Evolutionary conservation across 345 rosid genomes (phyloP), one percentile per base, ranked within the genome.

Genomic region (Gynandropsis gynandra): DNA sequence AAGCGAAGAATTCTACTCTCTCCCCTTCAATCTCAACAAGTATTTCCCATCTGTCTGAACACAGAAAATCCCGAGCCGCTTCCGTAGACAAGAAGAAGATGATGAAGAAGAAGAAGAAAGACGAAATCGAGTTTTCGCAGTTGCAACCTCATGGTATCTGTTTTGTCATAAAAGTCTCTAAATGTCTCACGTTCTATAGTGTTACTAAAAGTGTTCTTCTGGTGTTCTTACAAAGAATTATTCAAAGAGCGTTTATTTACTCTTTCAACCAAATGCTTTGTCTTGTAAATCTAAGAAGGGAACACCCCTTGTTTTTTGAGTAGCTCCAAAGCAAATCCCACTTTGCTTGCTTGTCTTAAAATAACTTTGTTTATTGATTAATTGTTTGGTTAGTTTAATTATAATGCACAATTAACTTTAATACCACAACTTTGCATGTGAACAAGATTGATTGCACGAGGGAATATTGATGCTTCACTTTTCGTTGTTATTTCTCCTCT

Each of bases 11-110:
- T 93, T 85, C 65, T 93, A 93, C 59, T 83, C 97, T 47, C 75
- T 93, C 52, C 99, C 99, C 33, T 85, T 93, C 75, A 88, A 83
- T 42, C 93, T 93, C 36, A 85, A 85, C 85, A 83, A 80, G 52
- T 93, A 83, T 54, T 93, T 93, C 76, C 99, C 97, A 50, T 81
- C 99, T 9, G 90, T 83, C 56, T 93, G 76, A 29, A 58, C 42
- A 50, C 29, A n/a, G 7, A 12, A 15, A 31, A 52, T 52, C 53
- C 17, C 49, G n/a, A n/a, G n/a, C n/a, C n/a, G n/a, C n/a, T n/a
- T n/a, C n/a, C n/a, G n/a, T n/a, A 65, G 54, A 54, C 46, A 32
- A 12, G 16, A 4, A 40, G 52, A 49, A 58, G 47, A 43, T 56
- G 17, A 50, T 47, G n/a, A 9, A 47, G 46, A 58, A 50, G 48